Evolutionary conservation across 352 stramenopile species (phyloP).

Genomic region (Elongisporangium anandrum): DNA sequence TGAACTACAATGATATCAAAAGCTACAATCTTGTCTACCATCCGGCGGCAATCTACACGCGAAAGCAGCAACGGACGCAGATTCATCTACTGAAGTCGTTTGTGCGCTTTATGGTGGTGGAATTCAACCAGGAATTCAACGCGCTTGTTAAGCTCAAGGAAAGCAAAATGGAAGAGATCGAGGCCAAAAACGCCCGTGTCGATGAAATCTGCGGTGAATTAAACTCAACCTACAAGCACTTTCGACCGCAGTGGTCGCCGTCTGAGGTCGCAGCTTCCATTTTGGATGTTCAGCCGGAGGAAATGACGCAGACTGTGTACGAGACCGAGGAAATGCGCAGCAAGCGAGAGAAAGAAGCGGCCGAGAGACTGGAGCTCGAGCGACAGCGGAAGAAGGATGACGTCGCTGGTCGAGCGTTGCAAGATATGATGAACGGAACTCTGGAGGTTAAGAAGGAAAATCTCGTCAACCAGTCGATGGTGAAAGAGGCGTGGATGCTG

Average conservation of each 20-base stretch:
- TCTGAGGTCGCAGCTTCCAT: conserved; percentile 70
- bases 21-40: conserved; percentile 85
- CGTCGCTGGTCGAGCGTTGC: conserved; percentile 65
- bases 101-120: conserved; percentile 51
- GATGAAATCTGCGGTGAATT: conserved; percentile 82
- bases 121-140: conserved; percentile 89
- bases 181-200: conserved; percentile 87
- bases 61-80: conserved; percentile 82
- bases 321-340: conserved; percentile 65
- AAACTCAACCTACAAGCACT: conserved; percentile 22
- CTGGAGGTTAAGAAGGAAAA: conserved; percentile 88
- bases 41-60: conserved; percentile 71
- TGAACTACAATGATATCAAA: conserved; percentile 31
- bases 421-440: conserved; percentile 94
- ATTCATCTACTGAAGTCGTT: conserved; percentile 79
- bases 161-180: conserved; percentile 81
- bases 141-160: conserved; percentile 71
- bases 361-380: conserved; percentile 28
- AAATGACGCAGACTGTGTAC: conserved; percentile 87
- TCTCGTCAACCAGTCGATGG: conserved; percentile 45
- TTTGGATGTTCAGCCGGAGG: conserved; percentile 52
- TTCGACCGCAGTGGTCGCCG: conserved; percentile 39
- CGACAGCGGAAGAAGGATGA: conserved; percentile 76
- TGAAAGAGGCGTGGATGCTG: conserved; percentile 89
- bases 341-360: conserved; percentile 37